phyloP scores from a whole-genome alignment of 2,329 filamentous ascomycete species.

The Zasmidium cellare region DNA sequence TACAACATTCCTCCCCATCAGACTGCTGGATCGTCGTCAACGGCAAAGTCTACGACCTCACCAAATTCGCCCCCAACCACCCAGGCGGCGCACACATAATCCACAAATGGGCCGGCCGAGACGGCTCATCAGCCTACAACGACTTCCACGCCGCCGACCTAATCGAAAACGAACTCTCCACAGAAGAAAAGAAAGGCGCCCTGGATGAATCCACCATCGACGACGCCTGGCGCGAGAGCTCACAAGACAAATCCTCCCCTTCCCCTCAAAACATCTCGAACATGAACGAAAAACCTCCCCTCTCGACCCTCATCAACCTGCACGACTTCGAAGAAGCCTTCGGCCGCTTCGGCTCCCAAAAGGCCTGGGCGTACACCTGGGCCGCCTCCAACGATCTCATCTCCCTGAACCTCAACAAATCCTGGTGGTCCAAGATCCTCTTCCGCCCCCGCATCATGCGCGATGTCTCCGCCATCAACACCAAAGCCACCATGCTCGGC shows the following conservation, averaged over 20 bases:
- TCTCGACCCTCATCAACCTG: slow-evolving; percentile 48
- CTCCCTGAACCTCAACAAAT: slow-evolving; percentile 46
- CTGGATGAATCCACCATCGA: slow-evolving; percentile 34
- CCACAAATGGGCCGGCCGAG: slow-evolving; percentile 53
- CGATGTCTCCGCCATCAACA: slow-evolving; percentile 41
- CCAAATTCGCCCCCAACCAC: slow-evolving; percentile 64
- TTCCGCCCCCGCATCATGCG: slow-evolving; percentile 50
- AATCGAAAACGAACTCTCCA: slow-evolving; percentile 43
- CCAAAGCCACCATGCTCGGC: slow-evolving; percentile 35
- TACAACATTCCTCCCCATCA: slow-evolving; percentile 34
- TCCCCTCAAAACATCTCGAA: slow-evolving; percentile 19
- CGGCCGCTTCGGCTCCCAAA: slow-evolving; percentile 35
- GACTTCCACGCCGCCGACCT: slow-evolving; percentile 50
- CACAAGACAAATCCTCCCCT: slow-evolving; percentile 27
- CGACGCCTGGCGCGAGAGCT: slow-evolving; percentile 31
- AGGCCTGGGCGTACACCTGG: slow-evolving; percentile 47
- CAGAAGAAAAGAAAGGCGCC: slow-evolving; percentile 42
- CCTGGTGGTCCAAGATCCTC: slow-evolving; percentile 44
- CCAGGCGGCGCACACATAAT: slow-evolving; percentile 60
- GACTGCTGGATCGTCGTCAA: slow-evolving; percentile 68
- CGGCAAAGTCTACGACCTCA: slow-evolving; percentile 67
- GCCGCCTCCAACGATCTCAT: slow-evolving; percentile 53
- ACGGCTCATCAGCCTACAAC: slow-evolving; percentile 57
- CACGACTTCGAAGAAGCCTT: slow-evolving; percentile 49
- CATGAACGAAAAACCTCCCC: slow-evolving; percentile 43